Percentiles rank a stretch among this genome's conserved stretches.
Conservation (phyloP, 768 basidiomycete genomes). For the Termitomyces sp. region DNA sequence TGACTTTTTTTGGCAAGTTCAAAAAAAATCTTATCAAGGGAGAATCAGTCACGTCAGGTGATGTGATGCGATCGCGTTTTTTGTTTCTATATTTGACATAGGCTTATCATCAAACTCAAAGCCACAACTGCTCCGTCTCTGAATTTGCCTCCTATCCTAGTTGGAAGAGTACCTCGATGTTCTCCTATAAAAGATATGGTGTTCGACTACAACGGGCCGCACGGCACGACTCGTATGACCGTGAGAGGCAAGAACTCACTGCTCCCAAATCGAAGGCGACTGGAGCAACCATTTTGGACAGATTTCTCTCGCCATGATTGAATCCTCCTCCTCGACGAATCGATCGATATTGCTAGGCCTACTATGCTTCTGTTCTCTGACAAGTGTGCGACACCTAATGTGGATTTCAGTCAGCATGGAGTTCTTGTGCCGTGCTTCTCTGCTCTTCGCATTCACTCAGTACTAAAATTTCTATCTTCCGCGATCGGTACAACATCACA, state of each 20-base stretch:
- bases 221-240: background rate
- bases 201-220: too few species aligned
- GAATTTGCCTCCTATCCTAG: background rate
- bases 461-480: background rate
- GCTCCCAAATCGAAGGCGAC: background rate
- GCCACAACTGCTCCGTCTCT: background rate
- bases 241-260: background rate
- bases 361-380: too few species aligned
- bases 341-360: background rate
- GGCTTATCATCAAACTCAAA: too few species aligned
- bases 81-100: background rate
- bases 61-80: background rate
- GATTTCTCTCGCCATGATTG: background rate
- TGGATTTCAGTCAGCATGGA: background rate
- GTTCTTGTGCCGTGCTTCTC: background rate
- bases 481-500: background rate
- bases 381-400: background rate
- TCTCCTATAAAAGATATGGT: background rate
- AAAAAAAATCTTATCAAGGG: too few species aligned
- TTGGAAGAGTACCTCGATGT: background rate
- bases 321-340: background rate
- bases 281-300: background rate
- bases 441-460: background rate
- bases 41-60: background rate
- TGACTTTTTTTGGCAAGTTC: too few species aligned